Conservation (phyloP, 1,284 basidiomycete genomes). For the Pterula multifida region DNA sequence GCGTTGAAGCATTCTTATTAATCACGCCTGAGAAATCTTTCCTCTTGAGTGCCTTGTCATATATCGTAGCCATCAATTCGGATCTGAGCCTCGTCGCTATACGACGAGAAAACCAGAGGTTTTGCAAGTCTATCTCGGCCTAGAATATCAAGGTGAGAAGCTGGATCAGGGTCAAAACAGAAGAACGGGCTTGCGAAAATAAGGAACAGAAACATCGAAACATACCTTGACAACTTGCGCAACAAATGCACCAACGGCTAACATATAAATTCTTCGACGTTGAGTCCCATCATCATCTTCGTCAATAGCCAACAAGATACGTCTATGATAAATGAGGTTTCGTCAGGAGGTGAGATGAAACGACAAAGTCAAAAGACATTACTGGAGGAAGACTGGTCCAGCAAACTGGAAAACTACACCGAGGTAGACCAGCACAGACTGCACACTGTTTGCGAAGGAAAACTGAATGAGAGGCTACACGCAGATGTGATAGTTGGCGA, state of each 20-base stretch:
- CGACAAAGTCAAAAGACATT: constrained; percentile 9
- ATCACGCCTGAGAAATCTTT: constrained; percentile 77
- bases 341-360: background rate
- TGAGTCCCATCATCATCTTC: constrained; percentile 26
- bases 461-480: no score
- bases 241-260: constrained; percentile 54
- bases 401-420: constrained; percentile 56
- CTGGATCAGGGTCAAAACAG: background rate
- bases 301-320: background rate
- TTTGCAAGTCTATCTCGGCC: constrained; percentile 63
- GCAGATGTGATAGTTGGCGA: no score
- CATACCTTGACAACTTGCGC: constrained; percentile 41
- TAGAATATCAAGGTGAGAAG: constrained; percentile 10
- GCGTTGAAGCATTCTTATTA: constrained; percentile 30
- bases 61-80: constrained; percentile 75
- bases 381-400: constrained; percentile 58
- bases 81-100: constrained; percentile 57
- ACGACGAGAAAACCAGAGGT: constrained; percentile 71
- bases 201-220: constrained; percentile 5
- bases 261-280: constrained; percentile 56
- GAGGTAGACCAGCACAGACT: background rate
- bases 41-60: constrained; percentile 80
- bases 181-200: background rate
- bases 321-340: background rate
- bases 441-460: background rate